Base-by-base conservation (phyloP, 2,329 filamentous ascomycete species). In the Escovopsis sp. region DNA sequence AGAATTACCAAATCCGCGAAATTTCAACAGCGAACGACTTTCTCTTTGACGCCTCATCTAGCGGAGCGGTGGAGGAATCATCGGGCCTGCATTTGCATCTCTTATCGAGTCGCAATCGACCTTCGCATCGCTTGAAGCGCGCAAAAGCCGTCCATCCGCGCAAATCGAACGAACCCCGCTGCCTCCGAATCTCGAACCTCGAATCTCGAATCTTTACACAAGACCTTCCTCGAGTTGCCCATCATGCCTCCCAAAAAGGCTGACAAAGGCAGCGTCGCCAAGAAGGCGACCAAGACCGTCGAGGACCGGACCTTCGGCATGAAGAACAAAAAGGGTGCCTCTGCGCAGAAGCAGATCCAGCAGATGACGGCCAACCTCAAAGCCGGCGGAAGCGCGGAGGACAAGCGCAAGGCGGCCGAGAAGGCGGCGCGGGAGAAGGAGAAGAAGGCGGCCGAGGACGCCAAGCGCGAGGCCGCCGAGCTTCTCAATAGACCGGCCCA, bases 301-400 rank as follows among this genome's bases (percentile, higher is more conserved):
- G 86, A 91, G 49, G 91, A 98, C 71, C 91, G 89, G 69, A 94
- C 91, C 39, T 98, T 98, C 72, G 91, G 91, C 55, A 96, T 98
- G 91, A 98, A 98, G 69, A 98, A 98, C 61, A 98, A 98, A 72
- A 98, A 95, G 73, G 91, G 91, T 53, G 82, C 78, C 44, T 80
- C 77, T 41, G 89, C 87, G 43, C 85, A 96, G 67, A 94, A 80
- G 65, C 78, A 88, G 53, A 96, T 98, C 59, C 81, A 84, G 45
- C 84, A 87, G 55, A 76, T 98, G 61, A 68, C 80, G 52, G 74
- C 80, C 38, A 82, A 87, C 55, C 74, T 80, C 41, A 78, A 82
- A 51, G 72, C 75, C 44, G 80, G 82, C 53, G 85, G 86, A 47
- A 82, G 73, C n/a, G 77, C 85, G 19, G 89, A 95, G 45, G 82